Evolutionary conservation across 371 early-diverging fungal species (phyloP).

Genomic region (Chytridium lagenaria): DNA sequence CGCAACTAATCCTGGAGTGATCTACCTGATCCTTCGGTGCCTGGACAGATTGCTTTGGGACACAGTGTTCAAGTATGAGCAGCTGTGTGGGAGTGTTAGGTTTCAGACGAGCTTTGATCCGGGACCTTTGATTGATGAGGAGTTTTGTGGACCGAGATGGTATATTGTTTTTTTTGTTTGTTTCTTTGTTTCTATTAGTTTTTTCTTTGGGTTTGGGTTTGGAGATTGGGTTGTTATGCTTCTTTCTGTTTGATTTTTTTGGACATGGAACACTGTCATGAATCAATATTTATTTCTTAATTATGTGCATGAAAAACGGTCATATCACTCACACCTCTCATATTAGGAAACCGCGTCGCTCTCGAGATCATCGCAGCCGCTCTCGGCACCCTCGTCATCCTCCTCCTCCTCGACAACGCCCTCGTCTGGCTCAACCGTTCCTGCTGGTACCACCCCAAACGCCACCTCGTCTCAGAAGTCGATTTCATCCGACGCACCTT

Average conservation of each 20-base stretch:
- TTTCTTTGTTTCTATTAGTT: too few species aligned
- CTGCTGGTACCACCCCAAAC: constrained; percentile 30
- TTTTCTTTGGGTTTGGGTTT: constrained; percentile 2
- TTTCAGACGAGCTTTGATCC: background rate
- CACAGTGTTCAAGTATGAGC: background rate
- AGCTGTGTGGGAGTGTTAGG: background rate
- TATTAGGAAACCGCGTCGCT: constrained; percentile 17
- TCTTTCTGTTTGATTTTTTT: background rate
- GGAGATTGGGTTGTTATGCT: constrained; percentile 10
- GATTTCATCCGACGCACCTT: constrained; percentile 22
- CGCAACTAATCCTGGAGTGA: background rate
- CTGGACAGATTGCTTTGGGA: background rate
- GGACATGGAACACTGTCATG: too few species aligned
- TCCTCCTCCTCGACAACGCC: constrained; percentile 28
- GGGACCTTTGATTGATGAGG: background rate
- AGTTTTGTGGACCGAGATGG: constrained; percentile 4
- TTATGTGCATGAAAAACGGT: too few species aligned
- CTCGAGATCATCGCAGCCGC: constrained; percentile 21
- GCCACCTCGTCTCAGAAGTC: constrained; percentile 23
- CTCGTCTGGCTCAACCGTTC: constrained; percentile 33
- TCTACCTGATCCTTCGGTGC: background rate
- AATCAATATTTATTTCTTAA: too few species aligned
- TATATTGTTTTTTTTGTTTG: too few species aligned
- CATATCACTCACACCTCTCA: too few species aligned
- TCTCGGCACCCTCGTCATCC: constrained; percentile 22